Evolutionary conservation across 2,329 filamentous ascomycete species (phyloP).

Genomic region (Colletotrichum gloeosporioides): DNA sequence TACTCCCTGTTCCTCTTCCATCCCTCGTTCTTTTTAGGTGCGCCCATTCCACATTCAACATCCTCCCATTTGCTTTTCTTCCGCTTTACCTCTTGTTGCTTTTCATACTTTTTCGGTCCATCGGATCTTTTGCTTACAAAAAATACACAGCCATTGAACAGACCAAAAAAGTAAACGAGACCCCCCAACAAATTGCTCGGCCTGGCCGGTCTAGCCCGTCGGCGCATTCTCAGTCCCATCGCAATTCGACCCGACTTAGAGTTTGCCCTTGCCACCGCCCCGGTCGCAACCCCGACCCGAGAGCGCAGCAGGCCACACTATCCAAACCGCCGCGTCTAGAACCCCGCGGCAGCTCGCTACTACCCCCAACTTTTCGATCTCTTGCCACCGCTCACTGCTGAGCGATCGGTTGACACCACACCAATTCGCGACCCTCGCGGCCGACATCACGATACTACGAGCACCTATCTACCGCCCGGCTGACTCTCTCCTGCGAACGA

Average conservation of each 20-base stretch:
- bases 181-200: slow-evolving; percentile 7
- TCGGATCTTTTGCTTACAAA: background rate
- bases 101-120: background rate
- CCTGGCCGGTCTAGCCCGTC: slow-evolving; percentile 15
- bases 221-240: background rate
- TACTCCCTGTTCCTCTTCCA: background rate
- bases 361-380: slow-evolving; percentile 11
- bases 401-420: slow-evolving; percentile 1
- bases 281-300: slow-evolving; percentile 18
- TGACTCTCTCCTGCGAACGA: background rate
- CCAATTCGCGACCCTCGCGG: background rate
- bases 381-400: background rate
- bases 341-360: slow-evolving; percentile 9
- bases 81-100: background rate
- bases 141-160: background rate
- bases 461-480: background rate
- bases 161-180: background rate
- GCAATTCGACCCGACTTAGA: slow-evolving; percentile 14
- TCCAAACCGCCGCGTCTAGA: slow-evolving; percentile 12
- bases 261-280: slow-evolving; percentile 21
- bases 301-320: slow-evolving; percentile 10
- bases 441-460: background rate
- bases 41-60: background rate
- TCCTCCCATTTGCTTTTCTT: background rate
- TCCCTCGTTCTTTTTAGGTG: background rate